These are phyloP conservation scores for Cryptococcus jaspeensis DNA, from an alignment of 1,284 basidiomycete genomes.

Conservation along the genomic window DNA sequence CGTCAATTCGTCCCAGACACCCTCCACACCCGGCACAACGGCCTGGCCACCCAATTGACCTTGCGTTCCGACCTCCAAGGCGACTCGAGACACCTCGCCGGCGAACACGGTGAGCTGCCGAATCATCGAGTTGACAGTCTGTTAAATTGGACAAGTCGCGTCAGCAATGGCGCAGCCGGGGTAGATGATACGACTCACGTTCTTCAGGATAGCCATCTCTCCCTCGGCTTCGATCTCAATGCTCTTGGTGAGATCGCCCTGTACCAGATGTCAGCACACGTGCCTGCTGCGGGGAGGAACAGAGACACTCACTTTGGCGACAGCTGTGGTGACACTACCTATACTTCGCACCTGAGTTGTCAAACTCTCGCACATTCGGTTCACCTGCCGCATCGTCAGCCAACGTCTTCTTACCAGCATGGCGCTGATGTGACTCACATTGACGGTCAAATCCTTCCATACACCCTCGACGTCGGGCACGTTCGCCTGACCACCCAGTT, in stretches of 20 bases:
- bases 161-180: background rate
- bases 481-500: conserved; percentile 81
- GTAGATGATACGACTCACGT: conserved; percentile 48
- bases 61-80: conserved; percentile 85
- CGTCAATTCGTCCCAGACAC: conserved; percentile 90
- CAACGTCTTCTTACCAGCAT: background rate
- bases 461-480: conserved; percentile 94
- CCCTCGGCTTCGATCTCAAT: conserved; percentile 76
- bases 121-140: conserved; percentile 67
- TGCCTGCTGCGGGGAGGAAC: background rate
- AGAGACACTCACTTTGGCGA: conserved; percentile 57
- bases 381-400: conserved; percentile 59
- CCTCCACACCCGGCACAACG: conserved; percentile 85
- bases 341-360: conserved; percentile 94
- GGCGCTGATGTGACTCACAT: conserved; percentile 58
- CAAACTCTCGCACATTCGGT: conserved; percentile 88
- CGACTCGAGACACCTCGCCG: conserved; percentile 91
- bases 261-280: background rate
- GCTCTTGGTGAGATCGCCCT: conserved; percentile 56
- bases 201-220: conserved; percentile 80
- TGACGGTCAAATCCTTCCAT: conserved; percentile 86
- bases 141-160: background rate
- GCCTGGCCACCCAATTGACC: conserved; percentile 93
- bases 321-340: conserved; percentile 87
- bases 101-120: conserved; percentile 88